Base-by-base conservation (phyloP, 2,329 filamentous ascomycete genomes). In the Xylariaceae sp. region DNA sequence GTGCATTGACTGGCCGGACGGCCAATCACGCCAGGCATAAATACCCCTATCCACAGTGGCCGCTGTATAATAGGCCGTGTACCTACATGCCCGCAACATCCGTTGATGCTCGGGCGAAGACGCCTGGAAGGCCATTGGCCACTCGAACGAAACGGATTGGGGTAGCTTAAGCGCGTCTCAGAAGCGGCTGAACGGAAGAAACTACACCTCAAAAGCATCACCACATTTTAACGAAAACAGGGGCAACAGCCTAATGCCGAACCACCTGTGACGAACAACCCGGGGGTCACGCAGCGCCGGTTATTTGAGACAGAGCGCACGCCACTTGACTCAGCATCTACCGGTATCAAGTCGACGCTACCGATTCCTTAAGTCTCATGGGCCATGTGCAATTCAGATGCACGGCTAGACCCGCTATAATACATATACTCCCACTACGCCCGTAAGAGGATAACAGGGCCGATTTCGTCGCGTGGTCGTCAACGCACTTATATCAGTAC, bases 321-420 rank as follows among this genome's bases (percentile, higher is more conserved):
- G n/a, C 41, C 19, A 47, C 44, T 47, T 36, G 46, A 48, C 36
- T 43, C 41, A 29, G 41, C 18, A 34, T 34, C 18, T 37, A n/a
- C n/a, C n/a, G n/a, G n/a, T 19, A 41, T 43, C 19, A 37, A 6
- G 44, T 39, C 36, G 30, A 53, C 40, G 34, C 41, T 40, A 26
- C 36, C 49, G 34, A 16, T 15, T n/a, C n/a, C n/a, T 4, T 16
- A 51, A 41, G 51, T 51, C 42, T 45, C 49, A 54, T 54, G 47
- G 48, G 22, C 47, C 49, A 54, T 54, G 47, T 51, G 22, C 54
- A 58, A 58, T 58, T 49, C 53, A 54, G 40, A 56, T 32, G 42
- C 53, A 19, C 29, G 53, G 43, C 47, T 42, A 41, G 39, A 36
- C 43, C 36, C 43, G 42, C 51, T 49, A 44, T 34, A 10, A 3